Conservation (phyloP, 352 stramenopile genomes). For the Stephanocyclus meneghinianus region DNA sequence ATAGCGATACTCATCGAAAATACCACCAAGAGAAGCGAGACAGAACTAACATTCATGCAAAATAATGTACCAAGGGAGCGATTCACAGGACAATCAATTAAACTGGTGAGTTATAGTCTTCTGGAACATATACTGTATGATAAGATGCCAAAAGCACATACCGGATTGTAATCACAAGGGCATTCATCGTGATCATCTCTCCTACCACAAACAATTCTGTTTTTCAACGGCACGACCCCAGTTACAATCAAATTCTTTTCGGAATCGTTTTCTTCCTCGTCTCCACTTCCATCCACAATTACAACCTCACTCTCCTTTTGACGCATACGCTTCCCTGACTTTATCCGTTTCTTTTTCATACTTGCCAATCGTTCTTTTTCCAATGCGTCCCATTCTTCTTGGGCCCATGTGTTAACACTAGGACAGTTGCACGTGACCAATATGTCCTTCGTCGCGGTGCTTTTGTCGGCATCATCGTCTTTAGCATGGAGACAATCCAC, state of each 20-base stretch:
- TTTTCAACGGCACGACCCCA: not conserved
- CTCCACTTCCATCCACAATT: not conserved
- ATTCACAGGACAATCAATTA: not conserved
- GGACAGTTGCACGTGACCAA: conserved; percentile 34
- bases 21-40: conserved; percentile 66
- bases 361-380: conserved; percentile 28
- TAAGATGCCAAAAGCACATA: conserved; percentile 22
- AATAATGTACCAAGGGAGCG: not conserved
- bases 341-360: conserved; percentile 25
- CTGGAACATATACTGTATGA: too few relatives aligned
- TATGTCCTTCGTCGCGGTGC: conserved; percentile 1
- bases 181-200: conserved; percentile 24
- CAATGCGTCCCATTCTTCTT: conserved; percentile 23
- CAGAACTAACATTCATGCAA: conserved; percentile 52
- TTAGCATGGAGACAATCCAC: not conserved
- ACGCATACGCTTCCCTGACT: conserved; percentile 9
- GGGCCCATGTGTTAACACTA: conserved; percentile 42
- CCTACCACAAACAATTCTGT: conserved; percentile 44
- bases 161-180: conserved; percentile 78
- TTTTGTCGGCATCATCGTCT: conserved; percentile 1
- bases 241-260: conserved; percentile 7
- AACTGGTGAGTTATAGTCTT: not conserved
- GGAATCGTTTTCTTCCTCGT: not conserved
- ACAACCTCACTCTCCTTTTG: conserved; percentile 2
- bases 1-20: conserved; percentile 67